Base-by-base conservation (phyloP, 2,329 filamentous ascomycete species). In the Endocalyx cinctus region DNA sequence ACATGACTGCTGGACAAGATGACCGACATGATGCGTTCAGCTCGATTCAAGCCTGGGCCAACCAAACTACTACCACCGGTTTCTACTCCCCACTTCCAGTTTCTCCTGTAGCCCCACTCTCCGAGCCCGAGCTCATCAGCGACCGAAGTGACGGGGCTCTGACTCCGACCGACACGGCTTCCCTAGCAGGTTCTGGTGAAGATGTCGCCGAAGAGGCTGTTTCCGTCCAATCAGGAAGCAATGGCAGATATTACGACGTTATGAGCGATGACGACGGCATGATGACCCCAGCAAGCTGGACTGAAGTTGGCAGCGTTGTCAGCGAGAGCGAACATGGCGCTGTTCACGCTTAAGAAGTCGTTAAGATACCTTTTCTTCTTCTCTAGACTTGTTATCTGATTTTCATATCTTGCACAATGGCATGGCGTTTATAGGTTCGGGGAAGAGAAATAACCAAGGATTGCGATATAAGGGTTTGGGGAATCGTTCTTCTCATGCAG, bases 31-130 rank as follows among this genome's bases (percentile, higher is more conserved):
- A 71, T 11, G 68, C 72, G 2, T 80, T 72, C 48, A 70, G 71
- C 28, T 77, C 74, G 2, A 81, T 82, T 44, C 75, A 82, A 50
- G 78, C 77, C 0, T 82, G 78, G 77, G 77, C 77, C 2, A 70
- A 77, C 44, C 69, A 77, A 44, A 60, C 67, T 37, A 72, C 70
- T 5, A 61, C 61, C 48, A 57, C 62, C 8, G 66, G 68, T 47
- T 79, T 80, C 48, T 80, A 79, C 62, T 79, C 76, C 5, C 75
- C 77, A 5, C 65, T 79, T 15, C 74, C 75, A 10, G 64, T 63
- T 15, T 70, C 72, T 2, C 72, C 70, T 3, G 59, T 62, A 5
- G 63, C 63, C 6, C 63, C 72, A 10, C 47, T 67, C 15, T 76
- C 72, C 5, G 74, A 74, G 55, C 64, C 64, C 13, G 71, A 74